A percentile compares a stretch with the other conserved stretches of the same genome.
These are phyloP conservation scores for Pistacia atlantica DNA, from an alignment of 345 rosid genomes.

Conservation along the genomic window DNA sequence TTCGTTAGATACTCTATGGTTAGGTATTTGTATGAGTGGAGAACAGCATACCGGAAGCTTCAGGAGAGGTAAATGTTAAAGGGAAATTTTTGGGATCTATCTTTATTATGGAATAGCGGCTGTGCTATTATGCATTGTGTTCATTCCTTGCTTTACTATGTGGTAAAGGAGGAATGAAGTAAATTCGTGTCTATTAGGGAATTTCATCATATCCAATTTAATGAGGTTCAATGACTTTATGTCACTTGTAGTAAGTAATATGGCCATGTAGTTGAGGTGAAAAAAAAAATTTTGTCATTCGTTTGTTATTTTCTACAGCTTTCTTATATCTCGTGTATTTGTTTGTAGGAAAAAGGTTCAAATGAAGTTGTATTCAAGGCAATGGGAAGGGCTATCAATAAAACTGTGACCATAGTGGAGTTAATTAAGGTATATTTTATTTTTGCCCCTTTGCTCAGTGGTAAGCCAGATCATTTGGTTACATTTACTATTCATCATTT, in stretches of 20 bases:
- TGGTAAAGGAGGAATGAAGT: background rate
- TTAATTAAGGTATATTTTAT: constrained; percentile 62
- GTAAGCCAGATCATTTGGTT: background rate
- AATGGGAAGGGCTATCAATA: constrained; percentile 98
- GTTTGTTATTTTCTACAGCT: background rate
- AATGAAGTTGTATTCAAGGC: constrained; percentile 88
- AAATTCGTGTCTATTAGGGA: background rate
- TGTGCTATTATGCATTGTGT: background rate
- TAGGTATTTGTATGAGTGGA: background rate
- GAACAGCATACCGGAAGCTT: background rate
- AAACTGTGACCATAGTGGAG: constrained; percentile 93
- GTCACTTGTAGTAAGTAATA: background rate
- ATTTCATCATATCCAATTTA: background rate
- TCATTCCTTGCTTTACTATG: background rate
- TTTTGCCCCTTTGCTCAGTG: background rate
- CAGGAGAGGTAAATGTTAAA: background rate
- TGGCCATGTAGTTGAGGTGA: background rate
- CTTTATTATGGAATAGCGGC: background rate
- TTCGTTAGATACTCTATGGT: background rate
- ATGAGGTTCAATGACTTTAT: background rate
- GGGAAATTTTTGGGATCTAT: background rate
- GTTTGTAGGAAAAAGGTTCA: constrained; percentile 69
- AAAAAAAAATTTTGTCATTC: background rate
- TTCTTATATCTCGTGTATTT: background rate
- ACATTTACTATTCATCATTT: background rate